phyloP scores from a whole-genome alignment of 1,139 yeast species.

The Petasospora rhodanensis region DNA sequence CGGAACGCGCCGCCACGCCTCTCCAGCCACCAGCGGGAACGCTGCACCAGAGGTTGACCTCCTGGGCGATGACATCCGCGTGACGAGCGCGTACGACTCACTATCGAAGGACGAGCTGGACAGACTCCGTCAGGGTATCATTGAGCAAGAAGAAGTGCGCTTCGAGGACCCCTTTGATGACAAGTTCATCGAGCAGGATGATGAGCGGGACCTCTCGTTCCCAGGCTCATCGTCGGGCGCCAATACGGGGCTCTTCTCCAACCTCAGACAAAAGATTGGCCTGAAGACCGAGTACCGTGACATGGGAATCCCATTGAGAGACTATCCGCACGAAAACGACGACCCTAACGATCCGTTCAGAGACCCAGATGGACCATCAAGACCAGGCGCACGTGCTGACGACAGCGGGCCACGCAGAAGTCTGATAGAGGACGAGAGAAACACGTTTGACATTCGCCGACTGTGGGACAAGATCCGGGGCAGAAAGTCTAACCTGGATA shows the following conservation, averaged over 20 bases:
- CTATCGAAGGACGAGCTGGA: slow-evolving; percentile 12
- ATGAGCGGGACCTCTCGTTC: slow-evolving; percentile 14
- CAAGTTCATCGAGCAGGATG: slow-evolving; percentile 27
- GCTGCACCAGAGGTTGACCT: slow-evolving; percentile 13
- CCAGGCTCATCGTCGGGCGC: slow-evolving; percentile 3
- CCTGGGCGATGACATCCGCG: slow-evolving; percentile 13
- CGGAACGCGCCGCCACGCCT: no score
- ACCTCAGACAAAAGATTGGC: slow-evolving; percentile 21
- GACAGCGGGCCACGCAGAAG: slow-evolving; percentile 8
- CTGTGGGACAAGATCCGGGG: slow-evolving; percentile 45
- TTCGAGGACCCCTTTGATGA: slow-evolving; percentile 32
- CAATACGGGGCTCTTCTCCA: slow-evolving; percentile 17
- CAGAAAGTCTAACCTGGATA: slow-evolving; percentile 30
- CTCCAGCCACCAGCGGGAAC: neutral
- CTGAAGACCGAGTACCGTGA: slow-evolving; percentile 25
- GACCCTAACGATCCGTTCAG: slow-evolving; percentile 18
- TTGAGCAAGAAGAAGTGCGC: slow-evolving; percentile 30
- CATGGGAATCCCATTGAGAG: slow-evolving; percentile 30
- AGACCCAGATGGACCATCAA: slow-evolving; percentile 18
- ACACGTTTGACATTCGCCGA: slow-evolving; percentile 51
- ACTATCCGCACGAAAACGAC: slow-evolving; percentile 21
- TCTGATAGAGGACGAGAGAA: slow-evolving; percentile 27
- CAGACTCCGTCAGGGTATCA: slow-evolving; percentile 22
- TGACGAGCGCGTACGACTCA: slow-evolving; percentile 13
- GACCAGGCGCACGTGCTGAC: slow-evolving; percentile 16